Conservation (phyloP, 805 yeast genomes). For the Yueomyces sinensis region DNA sequence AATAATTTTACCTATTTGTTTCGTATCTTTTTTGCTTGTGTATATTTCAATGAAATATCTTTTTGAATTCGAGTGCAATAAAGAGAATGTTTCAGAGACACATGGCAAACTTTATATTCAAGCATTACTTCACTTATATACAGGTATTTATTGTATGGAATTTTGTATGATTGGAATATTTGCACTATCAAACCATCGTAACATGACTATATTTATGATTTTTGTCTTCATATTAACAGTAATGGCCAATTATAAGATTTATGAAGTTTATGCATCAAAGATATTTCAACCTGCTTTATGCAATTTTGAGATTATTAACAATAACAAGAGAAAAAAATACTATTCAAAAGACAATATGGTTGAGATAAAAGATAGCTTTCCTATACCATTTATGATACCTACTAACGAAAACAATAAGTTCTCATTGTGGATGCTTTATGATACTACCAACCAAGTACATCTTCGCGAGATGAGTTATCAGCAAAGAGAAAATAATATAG, state of each 20-base stretch:
- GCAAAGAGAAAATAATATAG: not conserved
- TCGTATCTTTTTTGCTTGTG: slow-evolving; percentile 42
- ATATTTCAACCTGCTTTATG: slow-evolving; percentile 3
- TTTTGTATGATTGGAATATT: slow-evolving; percentile 67
- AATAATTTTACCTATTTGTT: slow-evolving; percentile 47
- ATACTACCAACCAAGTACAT: no score
- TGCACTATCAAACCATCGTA: slow-evolving; percentile 39
- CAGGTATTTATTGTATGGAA: slow-evolving; percentile 75
- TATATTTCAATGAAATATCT: slow-evolving; percentile 61
- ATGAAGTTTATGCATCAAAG: slow-evolving; percentile 10
- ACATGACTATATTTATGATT: slow-evolving; percentile 36
- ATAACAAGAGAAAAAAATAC: not conserved
- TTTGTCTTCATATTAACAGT: slow-evolving; percentile 39
- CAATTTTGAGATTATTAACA: not conserved
- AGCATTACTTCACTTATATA: slow-evolving; percentile 63
- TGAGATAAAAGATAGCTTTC: no score
- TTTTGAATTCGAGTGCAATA: slow-evolving; percentile 41
- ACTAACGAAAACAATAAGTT: not conserved
- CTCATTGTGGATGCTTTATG: not conserved
- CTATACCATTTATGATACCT: not conserved
- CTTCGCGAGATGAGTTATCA: not conserved
- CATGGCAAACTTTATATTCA: slow-evolving; percentile 58
- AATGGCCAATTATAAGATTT: slow-evolving; percentile 41
- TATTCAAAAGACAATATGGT: not conserved
- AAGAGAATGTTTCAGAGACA: slow-evolving; percentile 44